Evolutionary conservation across 441 rosid genomes (phyloP).

Genomic region (Eutrema salsugineum): DNA sequence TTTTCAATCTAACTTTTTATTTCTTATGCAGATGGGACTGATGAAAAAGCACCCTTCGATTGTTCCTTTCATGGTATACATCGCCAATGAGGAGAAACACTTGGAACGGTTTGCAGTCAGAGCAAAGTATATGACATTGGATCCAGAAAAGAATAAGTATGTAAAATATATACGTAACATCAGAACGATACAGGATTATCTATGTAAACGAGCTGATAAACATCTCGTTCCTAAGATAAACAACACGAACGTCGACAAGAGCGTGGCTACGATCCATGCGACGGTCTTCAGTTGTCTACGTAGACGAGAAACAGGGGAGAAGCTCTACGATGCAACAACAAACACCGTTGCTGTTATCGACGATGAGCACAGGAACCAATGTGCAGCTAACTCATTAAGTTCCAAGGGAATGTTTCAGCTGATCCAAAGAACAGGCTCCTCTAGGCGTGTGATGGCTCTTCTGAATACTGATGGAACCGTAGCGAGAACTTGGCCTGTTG

Average conservation of each 20-base stretch:
- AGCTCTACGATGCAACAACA: slow-evolving; percentile 68
- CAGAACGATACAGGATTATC: slow-evolving; percentile 93
- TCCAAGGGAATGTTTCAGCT: slow-evolving; percentile 96
- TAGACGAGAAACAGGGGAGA: slow-evolving; percentile 80
- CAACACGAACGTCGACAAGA: slow-evolving; percentile 95
- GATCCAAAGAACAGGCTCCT: slow-evolving; percentile 89
- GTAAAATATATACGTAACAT: slow-evolving; percentile 93
- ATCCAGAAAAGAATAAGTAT: slow-evolving; percentile 92
- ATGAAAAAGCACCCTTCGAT: slow-evolving; percentile 99
- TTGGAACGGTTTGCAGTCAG: slow-evolving; percentile 96
- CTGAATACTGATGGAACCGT: slow-evolving; percentile 87
- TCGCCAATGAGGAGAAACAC: slow-evolving; percentile 90
- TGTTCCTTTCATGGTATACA: slow-evolving; percentile 94
- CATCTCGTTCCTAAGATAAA: slow-evolving; percentile 96
- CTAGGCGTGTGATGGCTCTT: slow-evolving; percentile 94
- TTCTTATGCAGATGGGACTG: slow-evolving; percentile 80
- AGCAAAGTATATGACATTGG: slow-evolving; percentile 96
- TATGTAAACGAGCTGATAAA: slow-evolving; percentile 90
- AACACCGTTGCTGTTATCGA: slow-evolving; percentile 72
- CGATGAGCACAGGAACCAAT: slow-evolving; percentile 92
- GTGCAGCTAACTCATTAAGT: slow-evolving; percentile 86
- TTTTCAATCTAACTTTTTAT: not conserved
- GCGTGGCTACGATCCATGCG: slow-evolving; percentile 96
- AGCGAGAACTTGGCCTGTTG: slow-evolving; percentile 97
- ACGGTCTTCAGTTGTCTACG: slow-evolving; percentile 95